Percentiles rank a stretch among this genome's conserved stretches.
Evolutionary conservation across 148 eudicot genomes (phyloP).

Genomic region (Amaranthus palmeri): DNA sequence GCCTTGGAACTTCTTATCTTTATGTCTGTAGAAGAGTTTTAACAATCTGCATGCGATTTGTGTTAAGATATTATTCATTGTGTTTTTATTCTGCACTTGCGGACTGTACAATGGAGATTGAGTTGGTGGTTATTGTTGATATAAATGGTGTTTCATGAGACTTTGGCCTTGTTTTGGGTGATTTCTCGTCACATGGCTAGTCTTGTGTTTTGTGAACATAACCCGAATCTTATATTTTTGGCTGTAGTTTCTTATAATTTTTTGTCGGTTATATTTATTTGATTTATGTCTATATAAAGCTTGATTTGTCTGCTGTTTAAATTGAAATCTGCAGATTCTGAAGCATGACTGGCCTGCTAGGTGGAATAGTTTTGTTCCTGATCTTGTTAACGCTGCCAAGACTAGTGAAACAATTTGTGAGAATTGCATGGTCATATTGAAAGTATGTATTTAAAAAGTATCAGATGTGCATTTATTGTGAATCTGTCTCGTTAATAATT

Average conservation of each 20-base stretch:
- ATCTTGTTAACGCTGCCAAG: constrained; percentile 90
- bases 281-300: background rate
- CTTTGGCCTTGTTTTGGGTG: background rate
- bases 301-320: background rate
- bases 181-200: background rate
- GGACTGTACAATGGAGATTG: background rate
- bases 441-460: constrained; percentile 35
- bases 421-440: constrained; percentile 95
- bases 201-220: background rate
- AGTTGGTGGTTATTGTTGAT: too few relatives aligned
- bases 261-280: background rate
- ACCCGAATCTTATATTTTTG: background rate
- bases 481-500: constrained; percentile 6
- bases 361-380: constrained; percentile 96
- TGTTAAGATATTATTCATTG: background rate
- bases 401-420: constrained; percentile 97
- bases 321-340: constrained; percentile 53
- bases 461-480: background rate
- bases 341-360: constrained; percentile 98
- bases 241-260: background rate
- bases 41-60: background rate
- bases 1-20: background rate
- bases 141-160: too few relatives aligned
- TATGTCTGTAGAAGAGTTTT: background rate
- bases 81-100: background rate